Evolutionary conservation across 176 grass and related monocot species (phyloP), one percentile per base, ranked within the genome.

Genomic region (Oryza officinalis): DNA sequence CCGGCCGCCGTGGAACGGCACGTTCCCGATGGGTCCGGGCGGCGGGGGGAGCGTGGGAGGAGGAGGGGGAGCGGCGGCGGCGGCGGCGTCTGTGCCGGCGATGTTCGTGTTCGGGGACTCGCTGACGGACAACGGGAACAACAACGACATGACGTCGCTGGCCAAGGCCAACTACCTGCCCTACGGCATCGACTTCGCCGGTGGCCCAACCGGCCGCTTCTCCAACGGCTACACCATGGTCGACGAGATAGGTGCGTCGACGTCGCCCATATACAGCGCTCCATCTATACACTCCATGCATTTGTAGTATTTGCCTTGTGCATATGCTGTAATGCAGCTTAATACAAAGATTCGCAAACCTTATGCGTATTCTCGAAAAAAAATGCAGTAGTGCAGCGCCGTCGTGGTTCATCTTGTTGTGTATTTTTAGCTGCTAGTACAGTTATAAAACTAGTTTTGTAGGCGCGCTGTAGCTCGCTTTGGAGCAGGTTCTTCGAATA

Each of bases 61-160:
- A 0, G 65, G 30, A 18, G 75, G 59, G 12, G 47, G n/a, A 1
- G 76, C 14, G 5, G 79, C 23, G 10, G 27, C 59, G 35, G 47
- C 20, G 37, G 33, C 33, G 15, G 80, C 27, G 27, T 43, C 43
- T 73, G 88, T 91, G 77, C 93, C 93, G 27, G 96, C 96, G n/a
- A 92, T 98, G 93, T 98, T 95, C 75, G 91, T 88, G 47, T 98
- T 98, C 72, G 96, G 96, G 43, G 96, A 98, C 90, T 98, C 93
- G 31, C 93, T 98, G 47, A 95, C 90, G 46, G 96, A 95, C 86
- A 80, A 93, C 80, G 96, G 96, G 65, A 98, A 98, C 83, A 98
- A 95, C 93, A 98, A 98, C 74, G 80, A 94, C 74, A 54, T 98
- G 2, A 59, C 84, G 13, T 94, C 96, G 59, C 82, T 95, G 2